Conservation (phyloP, 257 asterid genomes). For the Plectranthus barbatus region DNA sequence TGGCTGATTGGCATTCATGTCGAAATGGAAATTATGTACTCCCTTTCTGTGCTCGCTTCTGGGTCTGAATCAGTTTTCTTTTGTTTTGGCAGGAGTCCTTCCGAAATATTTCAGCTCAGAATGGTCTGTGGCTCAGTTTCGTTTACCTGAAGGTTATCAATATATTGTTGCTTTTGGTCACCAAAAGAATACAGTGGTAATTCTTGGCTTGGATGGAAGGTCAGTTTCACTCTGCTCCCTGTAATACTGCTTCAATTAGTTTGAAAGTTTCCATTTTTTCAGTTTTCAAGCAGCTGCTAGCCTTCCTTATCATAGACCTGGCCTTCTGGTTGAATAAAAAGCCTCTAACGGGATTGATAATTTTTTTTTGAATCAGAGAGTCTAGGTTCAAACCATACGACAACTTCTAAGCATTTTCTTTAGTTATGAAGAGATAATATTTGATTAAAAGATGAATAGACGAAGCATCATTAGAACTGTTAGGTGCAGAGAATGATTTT, state of each 20-base stretch:
- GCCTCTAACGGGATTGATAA: no score
- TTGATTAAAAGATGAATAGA: no score
- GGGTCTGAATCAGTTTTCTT: background rate
- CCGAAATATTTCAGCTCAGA: slow-evolving; percentile 96
- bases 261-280: background rate
- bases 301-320: no score
- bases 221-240: slow-evolving; percentile 15
- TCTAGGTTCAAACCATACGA: no score
- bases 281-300: background rate
- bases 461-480: no score
- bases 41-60: background rate
- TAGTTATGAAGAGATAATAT: no score
- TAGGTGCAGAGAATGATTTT: no score
- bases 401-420: no score
- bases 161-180: slow-evolving; percentile 85
- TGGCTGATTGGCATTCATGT: background rate
- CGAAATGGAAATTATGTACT: background rate
- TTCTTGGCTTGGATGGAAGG: slow-evolving; percentile 98
- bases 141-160: slow-evolving; percentile 75
- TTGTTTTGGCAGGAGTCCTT: slow-evolving; percentile 54
- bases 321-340: no score
- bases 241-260: background rate
- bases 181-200: slow-evolving; percentile 70
- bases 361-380: no score
- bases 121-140: slow-evolving; percentile 95